These are phyloP conservation scores for Lepraria neglecta DNA, from an alignment of 495 filamentous ascomycete species.

Conservation along the genomic window DNA sequence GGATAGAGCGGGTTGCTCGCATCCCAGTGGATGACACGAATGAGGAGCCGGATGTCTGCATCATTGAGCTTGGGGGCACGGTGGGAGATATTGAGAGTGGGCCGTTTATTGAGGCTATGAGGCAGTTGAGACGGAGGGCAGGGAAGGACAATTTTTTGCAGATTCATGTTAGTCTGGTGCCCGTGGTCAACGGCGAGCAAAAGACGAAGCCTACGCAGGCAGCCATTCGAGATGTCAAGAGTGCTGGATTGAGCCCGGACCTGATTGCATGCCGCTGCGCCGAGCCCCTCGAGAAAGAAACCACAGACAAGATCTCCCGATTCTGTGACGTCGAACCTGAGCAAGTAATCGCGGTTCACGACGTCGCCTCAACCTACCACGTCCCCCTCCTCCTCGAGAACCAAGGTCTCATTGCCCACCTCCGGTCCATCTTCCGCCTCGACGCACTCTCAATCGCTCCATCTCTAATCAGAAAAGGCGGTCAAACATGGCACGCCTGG, in stretches of 20 bases:
- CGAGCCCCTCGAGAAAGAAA: constrained; percentile 59
- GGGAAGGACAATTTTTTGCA: constrained; percentile 78
- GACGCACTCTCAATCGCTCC: constrained; percentile 42
- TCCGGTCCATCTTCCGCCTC: constrained; percentile 56
- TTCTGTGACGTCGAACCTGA: constrained; percentile 75
- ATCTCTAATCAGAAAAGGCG: constrained; percentile 50
- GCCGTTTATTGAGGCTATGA: constrained; percentile 83
- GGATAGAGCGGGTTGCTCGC: constrained; percentile 80
- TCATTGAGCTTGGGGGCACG: constrained; percentile 73
- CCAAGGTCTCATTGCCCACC: constrained; percentile 61
- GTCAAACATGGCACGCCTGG: constrained; percentile 68
- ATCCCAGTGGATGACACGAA: constrained; percentile 83
- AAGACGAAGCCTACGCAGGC: constrained; percentile 97
- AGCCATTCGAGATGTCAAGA: constrained; percentile 74
- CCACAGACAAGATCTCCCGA: constrained; percentile 79
- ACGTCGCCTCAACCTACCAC: constrained; percentile 83
- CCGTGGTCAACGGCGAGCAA: constrained; percentile 70
- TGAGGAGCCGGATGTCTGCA: constrained; percentile 73
- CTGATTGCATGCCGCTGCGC: constrained; percentile 92
- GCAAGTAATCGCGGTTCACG: constrained; percentile 78
- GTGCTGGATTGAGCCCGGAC: constrained; percentile 78
- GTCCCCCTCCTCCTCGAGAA: constrained; percentile 83
- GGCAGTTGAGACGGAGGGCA: constrained; percentile 58
- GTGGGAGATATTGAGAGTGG: constrained; percentile 88
- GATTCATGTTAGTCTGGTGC: constrained; percentile 78